phyloP scores from a whole-genome alignment of 208 protist genomes.

The Trypanosoma conorhini region DNA sequence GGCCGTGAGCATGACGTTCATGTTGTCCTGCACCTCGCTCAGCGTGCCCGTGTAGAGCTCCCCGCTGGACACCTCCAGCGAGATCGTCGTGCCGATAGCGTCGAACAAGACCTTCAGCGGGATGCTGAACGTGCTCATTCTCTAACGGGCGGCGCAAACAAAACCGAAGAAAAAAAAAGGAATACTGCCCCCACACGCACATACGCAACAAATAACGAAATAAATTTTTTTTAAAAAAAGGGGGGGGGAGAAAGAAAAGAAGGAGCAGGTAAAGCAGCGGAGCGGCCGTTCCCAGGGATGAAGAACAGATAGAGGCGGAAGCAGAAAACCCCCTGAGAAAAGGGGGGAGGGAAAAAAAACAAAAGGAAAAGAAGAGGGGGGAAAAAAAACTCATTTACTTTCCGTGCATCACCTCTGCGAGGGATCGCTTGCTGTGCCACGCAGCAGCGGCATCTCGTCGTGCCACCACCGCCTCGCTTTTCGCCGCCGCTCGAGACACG shows the following conservation, averaged over 20 bases:
- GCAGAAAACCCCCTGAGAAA: too few species aligned
- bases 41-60: constrained; percentile 91
- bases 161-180: constrained; percentile 5
- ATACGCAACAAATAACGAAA: not conserved
- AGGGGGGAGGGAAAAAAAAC: too few species aligned
- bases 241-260: not conserved
- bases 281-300: not conserved
- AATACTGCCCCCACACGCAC: not conserved
- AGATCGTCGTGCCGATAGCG: constrained; percentile 84
- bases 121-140: constrained; percentile 56
- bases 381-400: too few species aligned
- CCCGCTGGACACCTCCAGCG: constrained; percentile 90
- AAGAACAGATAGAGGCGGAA: not conserved
- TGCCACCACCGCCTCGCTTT: not conserved
- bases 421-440: too few species aligned
- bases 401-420: too few species aligned
- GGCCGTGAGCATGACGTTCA: constrained; percentile 89
- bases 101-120: constrained; percentile 95
- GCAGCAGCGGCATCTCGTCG: not conserved
- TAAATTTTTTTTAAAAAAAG: too few species aligned
- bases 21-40: constrained; percentile 87
- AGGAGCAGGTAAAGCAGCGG: not conserved
- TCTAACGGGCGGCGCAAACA: not conserved
- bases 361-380: too few species aligned
- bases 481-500: not conserved